Percentiles rank a stretch among this genome's conserved stretches.
phyloP scores from a whole-genome alignment of 345 rosid species.

The Trapa bicornis region DNA sequence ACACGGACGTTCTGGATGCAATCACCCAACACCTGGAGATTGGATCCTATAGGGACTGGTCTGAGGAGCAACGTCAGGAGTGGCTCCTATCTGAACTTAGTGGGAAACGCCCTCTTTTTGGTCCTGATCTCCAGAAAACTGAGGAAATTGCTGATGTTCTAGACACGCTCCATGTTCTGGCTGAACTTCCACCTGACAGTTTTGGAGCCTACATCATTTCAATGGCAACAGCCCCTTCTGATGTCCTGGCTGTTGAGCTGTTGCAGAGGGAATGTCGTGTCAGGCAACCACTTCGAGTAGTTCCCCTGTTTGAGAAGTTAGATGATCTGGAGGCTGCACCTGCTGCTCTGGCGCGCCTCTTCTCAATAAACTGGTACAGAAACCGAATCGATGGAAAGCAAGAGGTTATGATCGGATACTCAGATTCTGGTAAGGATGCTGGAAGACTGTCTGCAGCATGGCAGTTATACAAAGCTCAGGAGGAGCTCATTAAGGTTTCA shows the following conservation, averaged over 20 bases:
- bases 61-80: slow-evolving; percentile 71
- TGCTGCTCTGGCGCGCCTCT: slow-evolving; percentile 80
- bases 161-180: slow-evolving; percentile 66
- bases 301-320: slow-evolving; percentile 94
- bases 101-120: slow-evolving; percentile 86
- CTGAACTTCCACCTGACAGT: slow-evolving; percentile 80
- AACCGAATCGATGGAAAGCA: slow-evolving; percentile 84
- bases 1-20: slow-evolving; percentile 93
- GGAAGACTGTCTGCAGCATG: slow-evolving; percentile 96
- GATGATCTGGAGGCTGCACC: slow-evolving; percentile 98
- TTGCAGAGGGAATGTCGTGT: slow-evolving; percentile 92
- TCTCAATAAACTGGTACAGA: slow-evolving; percentile 89
- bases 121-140: slow-evolving; percentile 89
- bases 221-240: slow-evolving; percentile 95
- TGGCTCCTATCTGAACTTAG: slow-evolving; percentile 89
- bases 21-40: slow-evolving; percentile 72
- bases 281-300: slow-evolving; percentile 83
- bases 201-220: slow-evolving; percentile 96
- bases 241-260: slow-evolving; percentile 95
- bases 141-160: slow-evolving; percentile 87
- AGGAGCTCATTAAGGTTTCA: slow-evolving; percentile 84
- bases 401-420: slow-evolving; percentile 99
- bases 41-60: slow-evolving; percentile 86
- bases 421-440: slow-evolving; percentile 97
- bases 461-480: slow-evolving; percentile 97